Evolutionary conservation across 371 early-diverging fungal species (phyloP), one percentile per base, ranked within the genome.

Genomic region (Blyttiomyces sp.): DNA sequence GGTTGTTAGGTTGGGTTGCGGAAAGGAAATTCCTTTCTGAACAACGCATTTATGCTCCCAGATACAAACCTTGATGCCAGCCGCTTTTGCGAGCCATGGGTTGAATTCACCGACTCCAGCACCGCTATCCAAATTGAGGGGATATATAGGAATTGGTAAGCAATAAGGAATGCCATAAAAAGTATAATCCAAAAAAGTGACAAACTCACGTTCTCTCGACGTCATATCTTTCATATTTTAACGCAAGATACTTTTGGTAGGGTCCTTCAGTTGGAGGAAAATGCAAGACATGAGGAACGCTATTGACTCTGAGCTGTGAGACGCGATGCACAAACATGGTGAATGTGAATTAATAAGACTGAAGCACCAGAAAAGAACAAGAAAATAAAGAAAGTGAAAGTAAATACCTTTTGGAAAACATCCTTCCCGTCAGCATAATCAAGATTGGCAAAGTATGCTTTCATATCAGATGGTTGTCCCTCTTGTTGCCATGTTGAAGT

Each of bases 371-470:
- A n/a, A n/a, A n/a, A n/a, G n/a, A n/a, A n/a, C n/a, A n/a, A n/a
- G n/a, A n/a, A n/a, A n/a, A n/a, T n/a, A n/a, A n/a, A n/a, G n/a
- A n/a, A n/a, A n/a, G n/a, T n/a, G n/a, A n/a, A n/a, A n/a, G n/a
- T n/a, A n/a, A n/a, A 46, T 68, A 89, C 88, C 83, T 80, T 81
- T 70, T 81, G 81, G 66, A 87, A 93, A 42, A 88, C 75, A n/a
- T 84, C 84, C 53, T 78, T 83, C 11, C 89, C 91, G 54, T 81
- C 81, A 43, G 72, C 71, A 46, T 87, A 93, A 65, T 93, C 92
- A 48, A 91, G 69, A 43, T 71, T 71, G 17, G 82, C 88, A 74
- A 91, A 87, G 62, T 84, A 88, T 23, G 59, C 51, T 76, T 69
- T 11, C 61, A 64, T n/a, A n/a, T n/a, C n/a, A n/a, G n/a, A 43